Evolutionary conservation across 306 rosid genomes (phyloP).

Genomic region (Hylodesmum podocarpum): DNA sequence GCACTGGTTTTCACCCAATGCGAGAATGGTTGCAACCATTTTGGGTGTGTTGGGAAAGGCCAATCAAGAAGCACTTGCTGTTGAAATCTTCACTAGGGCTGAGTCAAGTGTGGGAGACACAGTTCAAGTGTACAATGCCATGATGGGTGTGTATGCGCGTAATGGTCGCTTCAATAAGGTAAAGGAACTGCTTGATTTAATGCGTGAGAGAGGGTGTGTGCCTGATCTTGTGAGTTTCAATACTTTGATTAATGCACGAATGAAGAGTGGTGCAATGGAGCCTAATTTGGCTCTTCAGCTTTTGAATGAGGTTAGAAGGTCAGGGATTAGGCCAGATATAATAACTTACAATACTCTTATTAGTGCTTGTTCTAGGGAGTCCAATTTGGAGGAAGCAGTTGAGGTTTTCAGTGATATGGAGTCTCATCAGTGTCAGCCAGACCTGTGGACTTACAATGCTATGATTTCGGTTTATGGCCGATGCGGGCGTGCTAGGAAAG

Average conservation of each 20-base stretch:
- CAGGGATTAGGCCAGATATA: slow-evolving; percentile 78
- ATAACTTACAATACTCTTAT: slow-evolving; percentile 89
- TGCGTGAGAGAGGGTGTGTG: slow-evolving; percentile 73
- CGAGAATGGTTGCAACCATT: slow-evolving; percentile 88
- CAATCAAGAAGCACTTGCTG: slow-evolving; percentile 76
- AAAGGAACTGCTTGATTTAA: slow-evolving; percentile 59
- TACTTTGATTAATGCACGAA: slow-evolving; percentile 80
- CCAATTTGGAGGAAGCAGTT: slow-evolving; percentile 78
- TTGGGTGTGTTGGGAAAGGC: slow-evolving; percentile 85
- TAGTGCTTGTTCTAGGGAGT: slow-evolving; percentile 87
- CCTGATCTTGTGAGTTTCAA: slow-evolving; percentile 93
- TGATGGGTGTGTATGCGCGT: slow-evolving; percentile 92
- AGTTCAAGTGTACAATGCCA: slow-evolving; percentile 87
- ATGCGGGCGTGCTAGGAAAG: slow-evolving; percentile 67
- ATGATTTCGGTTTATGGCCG: slow-evolving; percentile 95
- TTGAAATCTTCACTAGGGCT: slow-evolving; percentile 68
- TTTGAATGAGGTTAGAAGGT: slow-evolving; percentile 70
- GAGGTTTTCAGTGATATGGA: slow-evolving; percentile 68
- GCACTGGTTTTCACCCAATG: slow-evolving; percentile 87
- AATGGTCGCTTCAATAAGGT: slow-evolving; percentile 67
- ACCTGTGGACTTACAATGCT: slow-evolving; percentile 95
- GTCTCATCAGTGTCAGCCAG: slow-evolving; percentile 69
- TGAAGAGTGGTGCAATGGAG: slow-evolving; percentile 67
- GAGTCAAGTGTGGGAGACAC: slow-evolving; percentile 56
- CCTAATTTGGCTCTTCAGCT: slow-evolving; percentile 67